Base-by-base conservation (phyloP, 1,284 basidiomycete species). In the Boletellus deceptivus region DNA sequence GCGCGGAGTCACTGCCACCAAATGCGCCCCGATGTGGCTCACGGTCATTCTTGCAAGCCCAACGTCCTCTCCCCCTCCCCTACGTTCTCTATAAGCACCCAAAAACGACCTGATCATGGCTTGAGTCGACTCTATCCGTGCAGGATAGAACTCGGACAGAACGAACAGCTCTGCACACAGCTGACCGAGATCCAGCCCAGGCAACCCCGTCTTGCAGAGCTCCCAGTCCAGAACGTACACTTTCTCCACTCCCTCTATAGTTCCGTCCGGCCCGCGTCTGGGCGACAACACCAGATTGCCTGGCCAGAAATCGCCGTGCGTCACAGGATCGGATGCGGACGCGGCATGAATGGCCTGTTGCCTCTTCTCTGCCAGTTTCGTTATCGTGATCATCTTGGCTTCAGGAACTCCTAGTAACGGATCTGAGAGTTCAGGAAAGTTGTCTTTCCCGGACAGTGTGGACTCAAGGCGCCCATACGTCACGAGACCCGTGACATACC, bases 211-310 rank as follows among this genome's bases (percentile, higher is more conserved):
- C 62, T 75, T 81, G 24, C 71, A 62, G 17, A 82, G 36, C 58
- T 85, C 82, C 84, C 83, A 86, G 61, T 86, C 82, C 40, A 84
- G 56, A 29, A 84, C 69, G 45, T 66, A 73, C n/a, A 81, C 55
- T 11, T 66, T 70, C 55, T 71, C 64, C 36, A 78, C 53, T 2
- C 59, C 57, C 59, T n/a, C 59, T 51, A 48, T 57, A 51, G 20
- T 63, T 18, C 53, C 60, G 7, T 62, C 59, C 16, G 25, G 24
- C 17, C 60, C 56, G 7, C 55, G 53, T 38, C 35, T 62, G 7
- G 72, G 55, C 16, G 55, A 58, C 17, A 83, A 58, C 45, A 83
- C 64, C 37, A 84, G 59, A 56, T 86, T 85, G 0, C 83, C 84
- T 1, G 83, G 75, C 83, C 84, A 86, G 57, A 85, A 81, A 59